phyloP scores from a whole-genome alignment of 495 filamentous ascomycete species.

The Bacidia rubella region DNA sequence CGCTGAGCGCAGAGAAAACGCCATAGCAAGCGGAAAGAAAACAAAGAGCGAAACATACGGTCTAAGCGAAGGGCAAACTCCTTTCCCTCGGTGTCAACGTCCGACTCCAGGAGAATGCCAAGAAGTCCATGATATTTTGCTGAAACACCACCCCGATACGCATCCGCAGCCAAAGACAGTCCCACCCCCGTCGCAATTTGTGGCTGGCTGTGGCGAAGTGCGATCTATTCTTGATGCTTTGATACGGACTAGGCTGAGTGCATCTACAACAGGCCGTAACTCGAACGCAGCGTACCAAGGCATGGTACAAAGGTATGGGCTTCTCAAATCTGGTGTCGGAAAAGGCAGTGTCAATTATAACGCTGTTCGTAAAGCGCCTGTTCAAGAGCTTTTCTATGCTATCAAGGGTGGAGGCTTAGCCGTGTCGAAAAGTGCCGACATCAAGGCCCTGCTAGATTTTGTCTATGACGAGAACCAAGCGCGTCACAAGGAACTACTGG shows the following conservation, averaged over 20 bases:
- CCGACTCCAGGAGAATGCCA: conserved; percentile 64
- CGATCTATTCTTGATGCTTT: conserved; percentile 84
- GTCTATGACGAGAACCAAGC: conserved; percentile 57
- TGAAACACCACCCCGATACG: conserved; percentile 48
- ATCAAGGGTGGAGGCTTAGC: conserved; percentile 61
- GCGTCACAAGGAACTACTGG: conserved; percentile 26
- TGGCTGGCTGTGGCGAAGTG: conserved; percentile 87
- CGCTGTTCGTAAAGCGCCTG: conserved; percentile 49
- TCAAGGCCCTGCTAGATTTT: conserved; percentile 70
- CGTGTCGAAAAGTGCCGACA: conserved; percentile 56
- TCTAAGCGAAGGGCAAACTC: conserved; percentile 34
- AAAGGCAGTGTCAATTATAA: conserved; percentile 83
- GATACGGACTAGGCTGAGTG: conserved; percentile 67
- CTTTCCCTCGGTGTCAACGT: conserved; percentile 54
- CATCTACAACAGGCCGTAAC: conserved; percentile 54
- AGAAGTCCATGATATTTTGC: conserved; percentile 57
- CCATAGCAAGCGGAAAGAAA: conserved; percentile 5
- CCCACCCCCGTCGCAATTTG: conserved; percentile 60
- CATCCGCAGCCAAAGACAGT: conserved; percentile 47
- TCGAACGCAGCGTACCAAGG: conserved; percentile 57
- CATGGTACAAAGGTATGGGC: conserved; percentile 56
- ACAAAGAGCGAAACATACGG: conserved; percentile 25
- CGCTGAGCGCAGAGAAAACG: conserved; percentile 5
- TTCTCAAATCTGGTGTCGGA: conserved; percentile 43
- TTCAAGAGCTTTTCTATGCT: conserved; percentile 52